Evolutionary conservation across 306 rosid genomes (phyloP), one percentile per base, ranked within the genome.

Genomic region (Psophocarpus tetragonolobus): DNA sequence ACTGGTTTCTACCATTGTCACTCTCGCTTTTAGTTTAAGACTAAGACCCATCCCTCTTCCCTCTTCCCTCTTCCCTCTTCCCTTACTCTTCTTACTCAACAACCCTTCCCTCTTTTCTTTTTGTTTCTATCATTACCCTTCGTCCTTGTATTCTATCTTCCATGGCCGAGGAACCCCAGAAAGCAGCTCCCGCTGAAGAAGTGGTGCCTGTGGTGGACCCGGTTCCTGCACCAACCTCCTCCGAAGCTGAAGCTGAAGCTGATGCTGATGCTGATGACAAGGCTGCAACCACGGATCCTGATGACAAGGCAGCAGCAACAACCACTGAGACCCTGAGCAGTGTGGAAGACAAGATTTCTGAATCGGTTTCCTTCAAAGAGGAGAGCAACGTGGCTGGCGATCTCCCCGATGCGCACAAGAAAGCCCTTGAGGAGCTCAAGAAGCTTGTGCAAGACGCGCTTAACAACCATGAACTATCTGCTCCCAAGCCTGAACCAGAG

Each of bases 331-430:
- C 13, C 10, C 57, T 12, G 2, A 0, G 35, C 7, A 23, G 32
- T 3, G 27, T 15, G 1, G 71, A 71, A 11, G 64, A 61, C 29
- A 84, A 84, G 60, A 85, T 83, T 13, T 44, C 91, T 1, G 90
- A 90, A 71, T 95, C 97, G 8, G 96, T 89, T 60, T 95, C 98
- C 13, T 95, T 95, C 85, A 95, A 95, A 88, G 98, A 95, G 42
- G 98, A 95, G 72, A 90, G 70, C 82, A 86, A 92, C 83, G 97
- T 91, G 0, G 98, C 86, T 0, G 71, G 63, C 3, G 98, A 95
- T 13, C 93, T 95, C 18, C 98, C 98, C 2, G 97, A 95, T 1
- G 38, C 83, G 0, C 96, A 95, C 42, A 92, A 87, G 87, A 95
- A 95, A 75, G 97, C 97, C 2, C 90, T 94, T 2, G 90, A 88